Conservation (phyloP, 1,284 basidiomycete genomes). For the Retiboletus flavoniger region DNA sequence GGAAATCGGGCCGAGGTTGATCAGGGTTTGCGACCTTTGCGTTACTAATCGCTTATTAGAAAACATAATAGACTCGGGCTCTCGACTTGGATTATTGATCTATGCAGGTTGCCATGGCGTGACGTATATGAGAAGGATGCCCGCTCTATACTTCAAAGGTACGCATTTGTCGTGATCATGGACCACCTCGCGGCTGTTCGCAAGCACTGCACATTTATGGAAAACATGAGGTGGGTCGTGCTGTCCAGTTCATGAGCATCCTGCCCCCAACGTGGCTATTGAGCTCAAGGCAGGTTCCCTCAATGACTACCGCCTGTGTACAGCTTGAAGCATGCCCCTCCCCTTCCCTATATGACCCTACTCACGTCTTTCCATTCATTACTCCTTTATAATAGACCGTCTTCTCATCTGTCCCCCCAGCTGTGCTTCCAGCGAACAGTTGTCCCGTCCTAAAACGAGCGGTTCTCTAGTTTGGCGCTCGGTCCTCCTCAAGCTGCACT, state of each 20-base stretch:
- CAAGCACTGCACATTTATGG: conserved; percentile 36
- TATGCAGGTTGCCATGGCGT: conserved; percentile 24
- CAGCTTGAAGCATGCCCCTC: conserved; percentile 33
- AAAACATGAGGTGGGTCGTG: conserved; percentile 41
- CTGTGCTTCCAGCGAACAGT: conserved; percentile 26
- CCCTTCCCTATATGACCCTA: conserved; percentile 35
- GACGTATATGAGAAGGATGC: conserved; percentile 26
- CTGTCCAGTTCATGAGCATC: conserved; percentile 34
- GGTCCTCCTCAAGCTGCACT: conserved; percentile 7
- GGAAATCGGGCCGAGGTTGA: conserved; percentile 10
- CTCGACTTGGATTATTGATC: conserved; percentile 7
- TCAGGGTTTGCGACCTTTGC: conserved; percentile 12
- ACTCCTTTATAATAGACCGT: conserved; percentile 30
- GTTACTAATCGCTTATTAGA: conserved; percentile 17
- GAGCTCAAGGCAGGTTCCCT: conserved; percentile 37
- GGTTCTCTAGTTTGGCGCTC: conserved; percentile 10
- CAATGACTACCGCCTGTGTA: conserved; percentile 36
- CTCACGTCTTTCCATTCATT: conserved; percentile 30
- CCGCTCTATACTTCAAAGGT: conserved; percentile 25
- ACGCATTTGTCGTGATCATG: conserved; percentile 36
- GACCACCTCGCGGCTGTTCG: conserved; percentile 37
- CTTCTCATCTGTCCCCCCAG: conserved; percentile 33
- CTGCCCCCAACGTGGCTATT: conserved; percentile 36
- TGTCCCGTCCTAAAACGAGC: conserved; percentile 14
- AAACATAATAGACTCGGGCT: conserved; percentile 8